Evolutionary conservation across 208 protist species (phyloP).

Genomic region (Trypanosoma congolense): DNA sequence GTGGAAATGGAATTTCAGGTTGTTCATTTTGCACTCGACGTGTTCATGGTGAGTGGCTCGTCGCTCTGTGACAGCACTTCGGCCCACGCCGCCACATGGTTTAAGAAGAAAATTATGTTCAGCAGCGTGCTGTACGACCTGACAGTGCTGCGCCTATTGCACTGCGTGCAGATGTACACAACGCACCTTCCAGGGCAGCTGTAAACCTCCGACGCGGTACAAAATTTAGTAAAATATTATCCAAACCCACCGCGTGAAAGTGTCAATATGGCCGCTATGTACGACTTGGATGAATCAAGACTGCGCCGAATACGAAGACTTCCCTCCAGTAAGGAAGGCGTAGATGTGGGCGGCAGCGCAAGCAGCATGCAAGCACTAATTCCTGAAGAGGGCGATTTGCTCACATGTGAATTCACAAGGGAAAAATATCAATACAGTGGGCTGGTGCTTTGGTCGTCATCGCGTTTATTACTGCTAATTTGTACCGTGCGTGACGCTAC

Average conservation of each 20-base stretch:
- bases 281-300: slow-evolving; percentile 57
- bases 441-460: slow-evolving; percentile 57
- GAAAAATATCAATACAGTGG: slow-evolving; percentile 62
- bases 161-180: slow-evolving; percentile 33
- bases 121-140: slow-evolving; percentile 77
- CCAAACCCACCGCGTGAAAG: slow-evolving; percentile 58
- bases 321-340: slow-evolving; percentile 3
- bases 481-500: slow-evolving; percentile 24
- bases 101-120: slow-evolving; percentile 73
- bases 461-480: slow-evolving; percentile 63
- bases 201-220: slow-evolving; percentile 37
- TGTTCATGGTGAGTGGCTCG: slow-evolving; percentile 72
- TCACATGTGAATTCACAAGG: slow-evolving; percentile 21
- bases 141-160: slow-evolving; percentile 36
- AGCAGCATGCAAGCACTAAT: slow-evolving; percentile 17
- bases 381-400: slow-evolving; percentile 17
- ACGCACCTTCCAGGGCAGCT: slow-evolving; percentile 38
- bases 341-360: slow-evolving; percentile 1
- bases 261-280: slow-evolving; percentile 47
- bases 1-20: slow-evolving; percentile 87
- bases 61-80: slow-evolving; percentile 39
- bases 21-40: slow-evolving; percentile 82
- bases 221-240: slow-evolving; percentile 69
- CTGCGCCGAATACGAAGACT: slow-evolving; percentile 56
- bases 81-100: slow-evolving; percentile 54